Conservation (phyloP, 495 filamentous ascomycete species). For the Hyaloscypha variabilis region DNA sequence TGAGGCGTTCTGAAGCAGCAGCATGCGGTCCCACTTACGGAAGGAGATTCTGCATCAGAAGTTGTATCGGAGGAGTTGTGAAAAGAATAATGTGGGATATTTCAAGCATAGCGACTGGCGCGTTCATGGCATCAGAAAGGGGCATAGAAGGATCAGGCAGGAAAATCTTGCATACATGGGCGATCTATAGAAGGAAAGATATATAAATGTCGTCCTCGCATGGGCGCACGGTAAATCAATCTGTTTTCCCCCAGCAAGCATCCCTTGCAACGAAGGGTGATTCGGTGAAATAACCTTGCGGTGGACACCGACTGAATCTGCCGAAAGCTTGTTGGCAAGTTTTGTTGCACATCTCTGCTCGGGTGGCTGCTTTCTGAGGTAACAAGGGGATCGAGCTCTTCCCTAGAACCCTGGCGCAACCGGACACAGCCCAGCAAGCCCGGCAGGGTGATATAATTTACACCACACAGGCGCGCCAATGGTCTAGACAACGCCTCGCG, state of each 20-base stretch:
- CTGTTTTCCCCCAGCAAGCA: neutral
- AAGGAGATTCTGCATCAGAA: neutral
- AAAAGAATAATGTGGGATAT: neutral
- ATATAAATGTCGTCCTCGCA: neutral
- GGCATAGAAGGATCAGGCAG: neutral
- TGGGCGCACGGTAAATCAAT: neutral
- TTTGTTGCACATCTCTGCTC: neutral
- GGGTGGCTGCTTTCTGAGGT: constrained; percentile 1
- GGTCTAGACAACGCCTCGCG: no score
- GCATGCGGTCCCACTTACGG: neutral
- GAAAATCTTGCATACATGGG: neutral
- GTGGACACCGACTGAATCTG: neutral
- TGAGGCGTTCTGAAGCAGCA: constrained; percentile 25
- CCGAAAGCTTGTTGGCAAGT: neutral
- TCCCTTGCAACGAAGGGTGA: neutral
- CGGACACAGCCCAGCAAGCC: neutral
- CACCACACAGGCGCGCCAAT: neutral
- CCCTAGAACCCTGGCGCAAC: neutral
- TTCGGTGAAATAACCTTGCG: neutral
- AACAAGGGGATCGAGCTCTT: neutral
- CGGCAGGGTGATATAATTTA: neutral
- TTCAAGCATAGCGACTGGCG: constrained; percentile 18
- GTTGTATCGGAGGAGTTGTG: neutral
- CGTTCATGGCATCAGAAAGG: neutral
- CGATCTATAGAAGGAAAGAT: neutral